Evolutionary conservation across 2,329 filamentous ascomycete species (phyloP), one percentile per base, ranked within the genome.

Genomic region (Trichoderma brevicompactum): DNA sequence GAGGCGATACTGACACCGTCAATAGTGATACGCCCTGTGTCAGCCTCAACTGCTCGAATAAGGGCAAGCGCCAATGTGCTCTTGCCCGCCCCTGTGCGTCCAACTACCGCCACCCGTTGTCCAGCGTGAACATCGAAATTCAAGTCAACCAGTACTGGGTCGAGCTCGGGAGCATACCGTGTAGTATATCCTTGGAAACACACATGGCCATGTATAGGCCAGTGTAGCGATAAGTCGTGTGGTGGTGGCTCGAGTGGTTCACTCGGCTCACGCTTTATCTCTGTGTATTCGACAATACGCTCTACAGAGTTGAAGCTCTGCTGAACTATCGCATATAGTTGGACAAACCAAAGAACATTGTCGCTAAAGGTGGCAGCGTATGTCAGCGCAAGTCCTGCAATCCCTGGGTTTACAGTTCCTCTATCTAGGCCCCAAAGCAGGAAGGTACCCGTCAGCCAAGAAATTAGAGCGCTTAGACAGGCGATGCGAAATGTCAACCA

Each of bases 31-130:
- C 89, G 90, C 69, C 93, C 93, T 32, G 32, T 52, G 15, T 58
- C 46, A 15, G 64, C 56, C 48, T 67, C 66, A 7, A 53, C 38
- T 36, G 58, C 40, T 41, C 66, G 62, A 9, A 68, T 40, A 15
- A 68, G 83, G 53, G 67, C 56, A 10, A 61, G 49, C 8, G 62
- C 58, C 56, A 67, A 46, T 65, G 64, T 68, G 9, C 64, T 95
- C 81, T 97, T 97, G 60, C 93, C 93, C n/a, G 92, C 92, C 68
- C 92, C 92, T 0, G 92, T 96, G 67, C 92, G 86, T 62, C 92
- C 92, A n/a, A n/a, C n/a, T n/a, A 97, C 93, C 63, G 92, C 92
- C n/a, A 96, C 90, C 79, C 95, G 95, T 79, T 96, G 91, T n/a
- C 87, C 87, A 1, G 92, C 86, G 38, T 87, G 81, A 63, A 97